Conservation (phyloP, 1,284 basidiomycete species). For the Golubevia pallescens region DNA sequence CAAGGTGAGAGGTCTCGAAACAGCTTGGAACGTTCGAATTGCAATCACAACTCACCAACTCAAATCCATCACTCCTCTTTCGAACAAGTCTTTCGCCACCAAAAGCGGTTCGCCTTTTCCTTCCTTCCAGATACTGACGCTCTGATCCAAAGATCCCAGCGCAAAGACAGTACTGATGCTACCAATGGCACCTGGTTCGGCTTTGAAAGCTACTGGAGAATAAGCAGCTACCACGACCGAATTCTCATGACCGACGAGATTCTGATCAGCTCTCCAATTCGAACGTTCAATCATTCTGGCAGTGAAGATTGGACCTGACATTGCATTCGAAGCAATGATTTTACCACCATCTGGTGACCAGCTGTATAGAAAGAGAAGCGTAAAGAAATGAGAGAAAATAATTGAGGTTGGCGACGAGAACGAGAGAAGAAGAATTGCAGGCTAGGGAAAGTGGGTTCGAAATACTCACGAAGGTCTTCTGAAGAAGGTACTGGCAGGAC, state of each 20-base stretch:
- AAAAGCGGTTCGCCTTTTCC: conserved; percentile 47
- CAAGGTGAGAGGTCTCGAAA: neutral
- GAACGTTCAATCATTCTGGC: conserved; percentile 42
- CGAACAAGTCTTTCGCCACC: conserved; percentile 53
- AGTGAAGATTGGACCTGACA: conserved; percentile 60
- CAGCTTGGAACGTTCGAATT: neutral
- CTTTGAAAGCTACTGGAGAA: neutral
- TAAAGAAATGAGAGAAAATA: neutral
- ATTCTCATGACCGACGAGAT: conserved; percentile 62
- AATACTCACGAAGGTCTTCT: conserved; percentile 66
- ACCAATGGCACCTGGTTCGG: neutral
- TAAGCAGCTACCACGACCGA: conserved; percentile 35
- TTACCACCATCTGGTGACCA: conserved; percentile 60
- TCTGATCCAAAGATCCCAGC: conserved; percentile 57
- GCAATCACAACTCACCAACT: conserved; percentile 45
- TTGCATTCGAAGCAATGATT: conserved; percentile 54
- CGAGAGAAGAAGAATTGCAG: neutral
- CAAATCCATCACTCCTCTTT: conserved; percentile 60
- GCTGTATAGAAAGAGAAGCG: conserved; percentile 8
- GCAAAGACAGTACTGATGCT: conserved; percentile 55
- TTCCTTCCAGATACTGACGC: conserved; percentile 56
- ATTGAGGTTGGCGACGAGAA: neutral
- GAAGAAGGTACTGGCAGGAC: conserved; percentile 94
- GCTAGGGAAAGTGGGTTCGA: conserved; percentile 16
- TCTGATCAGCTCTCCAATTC: conserved; percentile 45